Conservation (phyloP, 1,284 basidiomycete genomes). For the Ustilago lituana region DNA sequence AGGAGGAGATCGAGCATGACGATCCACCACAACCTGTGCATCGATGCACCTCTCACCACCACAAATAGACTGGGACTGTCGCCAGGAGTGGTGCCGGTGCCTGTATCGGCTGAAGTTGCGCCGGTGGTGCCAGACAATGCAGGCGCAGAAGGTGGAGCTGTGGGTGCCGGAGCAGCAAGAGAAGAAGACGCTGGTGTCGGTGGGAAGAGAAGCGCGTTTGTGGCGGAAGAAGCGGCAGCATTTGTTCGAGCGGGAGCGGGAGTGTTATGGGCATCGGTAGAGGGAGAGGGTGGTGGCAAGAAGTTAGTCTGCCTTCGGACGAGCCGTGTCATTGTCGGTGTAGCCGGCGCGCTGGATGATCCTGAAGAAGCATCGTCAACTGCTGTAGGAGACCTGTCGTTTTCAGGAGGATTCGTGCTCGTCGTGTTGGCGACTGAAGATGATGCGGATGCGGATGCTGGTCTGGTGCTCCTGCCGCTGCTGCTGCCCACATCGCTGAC, state of each 20-base stretch:
- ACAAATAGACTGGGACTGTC: not conserved
- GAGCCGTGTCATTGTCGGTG: slow-evolving; percentile 12
- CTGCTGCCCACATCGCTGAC: too few relatives aligned
- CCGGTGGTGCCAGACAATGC: too few relatives aligned
- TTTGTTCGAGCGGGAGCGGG: too few relatives aligned
- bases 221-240: too few relatives aligned
- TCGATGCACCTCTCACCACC: slow-evolving; percentile 3
- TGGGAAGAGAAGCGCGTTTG: not conserved
- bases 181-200: not conserved
- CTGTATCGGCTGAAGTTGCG: not conserved
- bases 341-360: not conserved
- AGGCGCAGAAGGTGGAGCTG: not conserved
- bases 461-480: not conserved
- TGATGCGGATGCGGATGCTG: not conserved
- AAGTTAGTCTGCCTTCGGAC: slow-evolving; percentile 17
- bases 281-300: slow-evolving; percentile 5
- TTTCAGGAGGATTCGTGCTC: not conserved
- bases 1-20: slow-evolving; percentile 18
- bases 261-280: too few relatives aligned
- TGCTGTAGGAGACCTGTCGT: not conserved
- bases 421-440: not conserved
- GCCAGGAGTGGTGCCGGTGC: too few relatives aligned
- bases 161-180: not conserved
- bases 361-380: not conserved
- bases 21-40: slow-evolving; percentile 32